These are phyloP conservation scores for Bretziella fagacearum DNA, from an alignment of 2,329 filamentous ascomycete genomes.

Conservation along the genomic window DNA sequence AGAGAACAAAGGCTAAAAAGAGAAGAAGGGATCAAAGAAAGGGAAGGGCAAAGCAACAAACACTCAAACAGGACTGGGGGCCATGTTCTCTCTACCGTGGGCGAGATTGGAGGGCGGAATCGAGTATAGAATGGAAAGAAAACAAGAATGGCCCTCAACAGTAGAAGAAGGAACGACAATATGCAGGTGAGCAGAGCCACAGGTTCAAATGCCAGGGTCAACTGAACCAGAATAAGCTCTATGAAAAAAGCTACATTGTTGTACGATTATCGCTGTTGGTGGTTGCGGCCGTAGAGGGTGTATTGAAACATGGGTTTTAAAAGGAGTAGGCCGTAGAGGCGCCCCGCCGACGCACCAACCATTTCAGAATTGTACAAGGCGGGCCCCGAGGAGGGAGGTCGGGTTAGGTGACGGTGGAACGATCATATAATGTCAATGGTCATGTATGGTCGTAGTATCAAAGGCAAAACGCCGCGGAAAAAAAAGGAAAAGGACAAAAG, in stretches of 20 bases:
- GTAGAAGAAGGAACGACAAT: neutral
- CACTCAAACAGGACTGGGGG: slow-evolving; percentile 9
- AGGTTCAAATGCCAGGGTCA: neutral
- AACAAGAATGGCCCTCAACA: neutral
- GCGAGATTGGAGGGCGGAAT: slow-evolving; percentile 1
- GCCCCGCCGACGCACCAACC: slow-evolving; percentile 13
- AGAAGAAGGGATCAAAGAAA: neutral
- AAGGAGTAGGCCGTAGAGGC: slow-evolving; percentile 9
- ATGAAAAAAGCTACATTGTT: neutral
- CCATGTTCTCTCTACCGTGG: slow-evolving; percentile 7
- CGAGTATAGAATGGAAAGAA: neutral
- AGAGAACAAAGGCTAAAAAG: slow-evolving; percentile 5
- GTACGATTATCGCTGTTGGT: neutral
- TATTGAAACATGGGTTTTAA: slow-evolving; percentile 14
- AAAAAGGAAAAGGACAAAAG: slow-evolving; percentile 4
- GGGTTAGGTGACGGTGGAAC: slow-evolving; percentile 7
- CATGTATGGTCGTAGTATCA: neutral
- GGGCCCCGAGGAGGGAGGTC: slow-evolving; percentile 10
- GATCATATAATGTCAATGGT: slow-evolving; percentile 1
- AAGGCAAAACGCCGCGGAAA: neutral
- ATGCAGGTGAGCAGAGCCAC: neutral
- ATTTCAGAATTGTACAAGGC: slow-evolving; percentile 12
- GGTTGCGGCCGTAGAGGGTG: slow-evolving; percentile 4
- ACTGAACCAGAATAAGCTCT: neutral
- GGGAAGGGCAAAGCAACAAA: slow-evolving; percentile 6